Percentiles rank a stretch among this genome's conserved stretches.
These are phyloP conservation scores for Ploettnerulaceae sp. DNA, from an alignment of 2,329 filamentous ascomycete species.

Conservation along the genomic window DNA sequence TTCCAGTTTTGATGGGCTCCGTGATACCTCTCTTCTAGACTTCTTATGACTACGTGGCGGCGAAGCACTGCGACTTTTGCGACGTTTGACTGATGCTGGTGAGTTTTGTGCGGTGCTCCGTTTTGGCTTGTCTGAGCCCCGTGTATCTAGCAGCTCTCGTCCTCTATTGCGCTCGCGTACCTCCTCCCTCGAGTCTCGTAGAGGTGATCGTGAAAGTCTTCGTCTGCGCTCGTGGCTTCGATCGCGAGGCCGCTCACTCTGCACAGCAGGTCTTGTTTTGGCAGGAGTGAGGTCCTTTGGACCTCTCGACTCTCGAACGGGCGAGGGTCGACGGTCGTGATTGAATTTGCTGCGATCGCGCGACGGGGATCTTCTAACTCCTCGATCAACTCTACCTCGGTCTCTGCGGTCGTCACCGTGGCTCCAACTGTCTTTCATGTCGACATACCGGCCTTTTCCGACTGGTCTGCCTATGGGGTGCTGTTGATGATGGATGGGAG, in stretches of 20 bases:
- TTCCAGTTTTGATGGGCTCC: constrained; percentile 30
- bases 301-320: constrained; percentile 25
- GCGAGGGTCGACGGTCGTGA: constrained; percentile 36
- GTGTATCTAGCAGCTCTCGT: constrained; percentile 34
- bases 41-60: constrained; percentile 32
- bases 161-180: constrained; percentile 34
- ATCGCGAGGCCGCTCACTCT: constrained; percentile 28
- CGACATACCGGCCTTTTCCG: constrained; percentile 34
- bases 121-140: constrained; percentile 33
- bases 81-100: constrained; percentile 33
- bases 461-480: constrained; percentile 1
- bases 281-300: constrained; percentile 31
- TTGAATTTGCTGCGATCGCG: constrained; percentile 34
- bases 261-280: constrained; percentile 27
- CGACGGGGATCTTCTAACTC: constrained; percentile 36
- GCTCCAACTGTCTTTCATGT: constrained; percentile 41
- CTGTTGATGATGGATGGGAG: constrained; percentile 16
- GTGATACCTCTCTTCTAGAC: constrained; percentile 29
- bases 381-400: constrained; percentile 39
- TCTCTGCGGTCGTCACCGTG: constrained; percentile 40
- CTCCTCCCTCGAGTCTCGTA: constrained; percentile 31
- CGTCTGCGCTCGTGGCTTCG: constrained; percentile 31
- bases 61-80: constrained; percentile 34
- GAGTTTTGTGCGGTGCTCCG: constrained; percentile 29
- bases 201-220: constrained; percentile 29